phyloP scores from a whole-genome alignment of 345 rosid species.

The Euphorbia pulcherrima region DNA sequence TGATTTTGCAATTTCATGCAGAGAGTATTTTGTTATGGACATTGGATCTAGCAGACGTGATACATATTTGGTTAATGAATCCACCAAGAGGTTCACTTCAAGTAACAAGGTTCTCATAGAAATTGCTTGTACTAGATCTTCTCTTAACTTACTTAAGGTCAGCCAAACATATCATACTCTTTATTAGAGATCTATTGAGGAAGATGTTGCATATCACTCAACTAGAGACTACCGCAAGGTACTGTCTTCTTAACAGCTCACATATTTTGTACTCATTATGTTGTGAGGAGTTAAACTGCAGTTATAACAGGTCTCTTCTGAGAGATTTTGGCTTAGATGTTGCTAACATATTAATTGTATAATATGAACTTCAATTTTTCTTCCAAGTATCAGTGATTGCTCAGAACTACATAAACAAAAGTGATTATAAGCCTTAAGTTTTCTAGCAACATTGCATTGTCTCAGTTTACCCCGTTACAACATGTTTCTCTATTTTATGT shows the following conservation, averaged over 20 bases:
- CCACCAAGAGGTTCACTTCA: slow-evolving; percentile 61
- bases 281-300: not conserved
- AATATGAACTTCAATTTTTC: not conserved
- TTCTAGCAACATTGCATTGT: not conserved
- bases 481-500: not conserved
- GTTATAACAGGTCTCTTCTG: not conserved
- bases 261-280: not conserved
- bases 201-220: slow-evolving; percentile 81
- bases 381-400: not conserved
- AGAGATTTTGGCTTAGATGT: not conserved
- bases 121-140: slow-evolving; percentile 74
- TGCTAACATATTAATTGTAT: not conserved
- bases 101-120: slow-evolving; percentile 75
- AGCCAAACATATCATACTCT: slow-evolving; percentile 79
- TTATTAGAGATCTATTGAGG: slow-evolving; percentile 75
- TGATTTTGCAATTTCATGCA: slow-evolving; percentile 17
- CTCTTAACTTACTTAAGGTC: slow-evolving; percentile 49
- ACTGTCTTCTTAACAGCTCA: not conserved
- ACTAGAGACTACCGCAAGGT: slow-evolving; percentile 81
- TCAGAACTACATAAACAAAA: not conserved
- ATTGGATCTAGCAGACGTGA: slow-evolving; percentile 74
- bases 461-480: not conserved
- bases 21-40: slow-evolving; percentile 70
- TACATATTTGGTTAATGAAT: slow-evolving; percentile 70
- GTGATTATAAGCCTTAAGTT: not conserved